A percentile compares a stretch with the other conserved stretches of the same genome.
These are phyloP conservation scores for Saturnispora dispora DNA, from an alignment of 805 yeast genomes.

Conservation along the genomic window DNA sequence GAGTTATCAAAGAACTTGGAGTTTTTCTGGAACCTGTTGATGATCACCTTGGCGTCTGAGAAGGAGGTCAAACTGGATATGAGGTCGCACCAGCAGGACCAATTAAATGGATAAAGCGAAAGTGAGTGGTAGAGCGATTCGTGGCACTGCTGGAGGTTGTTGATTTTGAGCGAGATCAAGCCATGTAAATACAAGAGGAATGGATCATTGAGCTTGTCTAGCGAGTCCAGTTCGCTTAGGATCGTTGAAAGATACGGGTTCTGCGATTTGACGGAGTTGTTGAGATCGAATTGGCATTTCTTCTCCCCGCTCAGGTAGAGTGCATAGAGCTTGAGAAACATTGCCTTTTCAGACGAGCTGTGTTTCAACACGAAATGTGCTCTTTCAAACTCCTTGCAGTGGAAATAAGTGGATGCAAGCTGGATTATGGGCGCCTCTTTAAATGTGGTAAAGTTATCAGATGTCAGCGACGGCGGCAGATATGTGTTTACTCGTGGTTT, in stretches of 20 bases:
- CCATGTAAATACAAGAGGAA: constrained; percentile 70
- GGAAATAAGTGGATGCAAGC: constrained; percentile 67
- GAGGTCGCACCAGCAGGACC: constrained; percentile 91
- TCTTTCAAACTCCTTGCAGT: constrained; percentile 76
- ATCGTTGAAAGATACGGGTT: constrained; percentile 27
- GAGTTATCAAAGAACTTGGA: constrained; percentile 25
- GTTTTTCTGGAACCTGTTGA: constrained; percentile 31
- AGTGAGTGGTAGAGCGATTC: constrained; percentile 52
- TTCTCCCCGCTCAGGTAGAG: constrained; percentile 71
- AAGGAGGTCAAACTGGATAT: constrained; percentile 49
- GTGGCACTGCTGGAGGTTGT: constrained; percentile 53
- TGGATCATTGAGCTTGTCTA: constrained; percentile 35
- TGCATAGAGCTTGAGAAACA: constrained; percentile 62
- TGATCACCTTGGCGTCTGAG: constrained; percentile 45
- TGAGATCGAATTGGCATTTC: constrained; percentile 58
- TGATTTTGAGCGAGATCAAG: constrained; percentile 51
- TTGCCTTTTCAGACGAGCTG: constrained; percentile 41
- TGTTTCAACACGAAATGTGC: constrained; percentile 51
- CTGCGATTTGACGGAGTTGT: constrained; percentile 30
- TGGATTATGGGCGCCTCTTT: not conserved
- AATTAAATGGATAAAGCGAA: constrained; percentile 67
- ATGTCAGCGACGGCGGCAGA: not conserved
- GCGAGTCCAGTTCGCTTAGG: constrained; percentile 34
- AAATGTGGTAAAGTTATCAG: not conserved
- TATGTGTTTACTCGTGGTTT: not conserved